A percentile compares a stretch with the other conserved stretches of the same genome.
phyloP scores from a whole-genome alignment of 2,329 filamentous ascomycete genomes.

The Byssochlamys sp. region DNA sequence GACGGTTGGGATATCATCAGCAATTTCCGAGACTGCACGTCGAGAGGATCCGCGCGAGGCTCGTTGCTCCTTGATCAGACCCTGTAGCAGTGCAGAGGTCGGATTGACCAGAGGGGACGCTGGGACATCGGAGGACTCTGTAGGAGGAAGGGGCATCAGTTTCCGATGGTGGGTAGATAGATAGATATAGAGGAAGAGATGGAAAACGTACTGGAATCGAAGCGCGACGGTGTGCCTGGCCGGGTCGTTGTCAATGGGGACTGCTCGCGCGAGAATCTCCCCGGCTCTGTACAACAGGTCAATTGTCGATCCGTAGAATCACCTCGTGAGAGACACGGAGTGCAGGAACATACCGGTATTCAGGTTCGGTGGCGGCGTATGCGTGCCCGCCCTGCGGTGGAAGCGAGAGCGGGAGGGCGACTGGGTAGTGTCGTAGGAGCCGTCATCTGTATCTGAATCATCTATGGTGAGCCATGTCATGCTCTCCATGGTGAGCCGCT shows the following conservation, averaged over 20 bases:
- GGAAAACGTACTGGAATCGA: constrained; percentile 3
- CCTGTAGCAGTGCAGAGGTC: constrained; percentile 30
- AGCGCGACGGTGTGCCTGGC: constrained; percentile 2
- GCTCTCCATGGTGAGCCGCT: neutral
- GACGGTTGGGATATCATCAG: constrained; percentile 14
- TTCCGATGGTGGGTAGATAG: neutral
- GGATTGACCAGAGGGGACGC: constrained; percentile 29
- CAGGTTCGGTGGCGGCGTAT: neutral
- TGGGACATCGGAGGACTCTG: constrained; percentile 22
- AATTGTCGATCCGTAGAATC: neutral
- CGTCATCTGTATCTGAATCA: neutral
- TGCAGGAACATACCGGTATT: neutral
- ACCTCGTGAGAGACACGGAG: neutral
- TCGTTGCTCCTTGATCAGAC: constrained; percentile 33
- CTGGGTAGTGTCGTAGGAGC: neutral
- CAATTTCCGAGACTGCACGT: constrained; percentile 12
- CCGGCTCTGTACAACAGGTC: neutral
- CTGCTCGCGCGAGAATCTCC: neutral
- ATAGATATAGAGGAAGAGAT: neutral
- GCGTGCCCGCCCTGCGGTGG: neutral
- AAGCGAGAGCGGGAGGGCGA: neutral
- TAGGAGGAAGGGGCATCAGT: neutral
- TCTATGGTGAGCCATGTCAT: neutral
- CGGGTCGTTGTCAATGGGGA: constrained; percentile 2
- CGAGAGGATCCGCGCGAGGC: constrained; percentile 22